Percentiles rank a stretch among this genome's conserved stretches.
phyloP scores from a whole-genome alignment of 2,329 filamentous ascomycete species.

The Berkeleyomyces basicola region DNA sequence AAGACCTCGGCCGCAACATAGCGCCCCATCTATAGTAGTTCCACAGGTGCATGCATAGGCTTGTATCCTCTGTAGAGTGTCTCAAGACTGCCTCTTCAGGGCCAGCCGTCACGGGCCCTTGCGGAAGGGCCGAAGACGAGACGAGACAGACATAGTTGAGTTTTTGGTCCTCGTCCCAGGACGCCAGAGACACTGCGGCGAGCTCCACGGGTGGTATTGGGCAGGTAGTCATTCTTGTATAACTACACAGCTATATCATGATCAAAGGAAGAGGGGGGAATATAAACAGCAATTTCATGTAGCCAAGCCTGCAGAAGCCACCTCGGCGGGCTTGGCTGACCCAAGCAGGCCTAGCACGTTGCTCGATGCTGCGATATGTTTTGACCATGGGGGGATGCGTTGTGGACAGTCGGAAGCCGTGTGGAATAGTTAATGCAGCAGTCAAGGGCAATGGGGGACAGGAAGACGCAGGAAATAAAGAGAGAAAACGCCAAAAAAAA shows the following conservation, averaged over 20 bases:
- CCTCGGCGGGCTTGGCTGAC: background rate
- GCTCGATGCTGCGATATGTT: background rate
- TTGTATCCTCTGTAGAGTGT: background rate
- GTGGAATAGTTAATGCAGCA: no score
- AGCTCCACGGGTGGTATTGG: no score
- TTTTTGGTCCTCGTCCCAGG: background rate
- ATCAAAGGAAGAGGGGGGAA: background rate
- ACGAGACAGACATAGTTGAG: background rate
- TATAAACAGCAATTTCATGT: background rate
- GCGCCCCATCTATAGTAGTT: no score
- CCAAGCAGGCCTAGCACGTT: background rate
- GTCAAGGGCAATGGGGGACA: background rate
- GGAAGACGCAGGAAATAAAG: background rate
- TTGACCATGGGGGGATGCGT: background rate
- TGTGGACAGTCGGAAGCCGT: no score
- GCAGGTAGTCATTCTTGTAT: no score
- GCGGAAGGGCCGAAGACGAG: background rate
- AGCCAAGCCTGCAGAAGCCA: background rate
- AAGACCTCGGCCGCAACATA: no score
- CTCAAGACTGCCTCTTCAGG: background rate
- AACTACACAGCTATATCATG: no score
- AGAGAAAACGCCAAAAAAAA: background rate
- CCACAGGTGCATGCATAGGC: background rate
- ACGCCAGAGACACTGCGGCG: background rate
- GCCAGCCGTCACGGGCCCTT: background rate